Base-by-base conservation (phyloP, 2,329 filamentous ascomycete genomes). In the Verruconis gallopava region DNA sequence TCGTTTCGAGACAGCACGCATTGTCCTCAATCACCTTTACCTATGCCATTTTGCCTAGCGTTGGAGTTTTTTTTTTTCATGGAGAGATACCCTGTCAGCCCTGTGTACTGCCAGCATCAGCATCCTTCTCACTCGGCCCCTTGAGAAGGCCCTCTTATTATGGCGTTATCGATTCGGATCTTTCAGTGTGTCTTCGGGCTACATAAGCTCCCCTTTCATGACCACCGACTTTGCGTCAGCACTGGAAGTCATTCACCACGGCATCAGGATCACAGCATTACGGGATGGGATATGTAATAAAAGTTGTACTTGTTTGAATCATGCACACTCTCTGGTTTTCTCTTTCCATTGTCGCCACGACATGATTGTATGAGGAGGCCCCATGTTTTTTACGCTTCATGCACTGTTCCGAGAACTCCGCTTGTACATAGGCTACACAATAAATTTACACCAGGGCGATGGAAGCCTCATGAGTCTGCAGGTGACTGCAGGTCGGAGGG, bases 31-130 rank as follows among this genome's bases (percentile, higher is more conserved):
- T 30, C 25, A 30, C 25, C n/a, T 30, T 30, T 30, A n/a, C 25
- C 6, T 30, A 9, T 30, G n/a, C 25, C 25, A 30, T 30, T n/a
- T n/a, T 30, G 25, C n/a, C 25, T 30, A 30, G 25, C 25, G 25
- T 30, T 30, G 25, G 25, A 30, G 25, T 30, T 30, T 9, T n/a
- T n/a, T 30, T 9, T 9, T n/a, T n/a, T 9, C 25, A n/a, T 9
- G n/a, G 25, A 30, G 25, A 30, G 25, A 30, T 30, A 30, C 25
- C 25, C 25, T 30, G 25, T 30, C n/a, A n/a, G n/a, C n/a, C n/a
- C n/a, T n/a, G n/a, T n/a, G n/a, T n/a, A n/a, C n/a, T n/a, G n/a
- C n/a, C n/a, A n/a, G n/a, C n/a, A n/a, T n/a, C n/a, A n/a, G n/a
- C n/a, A n/a, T n/a, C n/a, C n/a, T n/a, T n/a, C n/a, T n/a, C n/a